Evolutionary conservation across 2,329 filamentous ascomycete genomes (phyloP).

Genomic region (Macrophomina pseudophaseolina): DNA sequence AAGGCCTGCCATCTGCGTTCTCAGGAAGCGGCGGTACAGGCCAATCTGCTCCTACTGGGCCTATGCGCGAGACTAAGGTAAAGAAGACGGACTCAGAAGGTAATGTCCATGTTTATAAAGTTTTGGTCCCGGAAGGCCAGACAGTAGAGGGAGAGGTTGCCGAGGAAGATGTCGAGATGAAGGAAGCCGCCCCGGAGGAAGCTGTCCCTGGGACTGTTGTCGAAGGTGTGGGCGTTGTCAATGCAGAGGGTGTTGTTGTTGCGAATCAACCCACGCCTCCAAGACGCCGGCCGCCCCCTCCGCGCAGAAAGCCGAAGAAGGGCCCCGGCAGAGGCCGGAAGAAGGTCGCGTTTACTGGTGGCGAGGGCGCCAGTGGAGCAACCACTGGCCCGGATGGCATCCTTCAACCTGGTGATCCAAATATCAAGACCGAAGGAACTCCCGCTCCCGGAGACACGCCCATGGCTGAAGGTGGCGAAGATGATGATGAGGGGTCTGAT

Average conservation of each 20-base stretch:
- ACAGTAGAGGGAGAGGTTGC: conserved; percentile 81
- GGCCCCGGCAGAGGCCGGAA: conserved; percentile 81
- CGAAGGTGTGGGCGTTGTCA: conserved; percentile 64
- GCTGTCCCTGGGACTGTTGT: conserved; percentile 61
- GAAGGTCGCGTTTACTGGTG: conserved; percentile 64
- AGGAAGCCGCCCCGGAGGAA: conserved; percentile 47
- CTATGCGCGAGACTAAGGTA: conserved; percentile 79
- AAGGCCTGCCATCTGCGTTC: conserved; percentile 59
- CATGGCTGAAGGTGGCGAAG: conserved; percentile 51
- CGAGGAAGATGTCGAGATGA: conserved; percentile 55
- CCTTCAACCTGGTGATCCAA: conserved; percentile 34
- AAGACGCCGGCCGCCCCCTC: conserved; percentile 72
- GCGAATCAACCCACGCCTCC: conserved; percentile 57
- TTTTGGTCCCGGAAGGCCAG: conserved; percentile 80
- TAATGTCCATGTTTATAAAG: conserved; percentile 82
- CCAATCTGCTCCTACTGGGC: conserved; percentile 24
- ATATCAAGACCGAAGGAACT: conserved; percentile 47
- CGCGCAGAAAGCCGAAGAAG: conserved; percentile 77
- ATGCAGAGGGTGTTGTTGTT: conserved; percentile 65
- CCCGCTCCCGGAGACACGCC: conserved; percentile 47
- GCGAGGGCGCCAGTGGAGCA: conserved; percentile 50
- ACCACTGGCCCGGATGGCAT: conserved; percentile 37
- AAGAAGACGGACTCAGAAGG: conserved; percentile 76
- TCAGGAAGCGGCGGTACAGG: conserved; percentile 5
- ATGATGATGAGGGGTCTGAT: conserved; percentile 59